Evolutionary conservation across 2,329 filamentous ascomycete species (phyloP).

Genomic region (Arthrobotrys musiformis): DNA sequence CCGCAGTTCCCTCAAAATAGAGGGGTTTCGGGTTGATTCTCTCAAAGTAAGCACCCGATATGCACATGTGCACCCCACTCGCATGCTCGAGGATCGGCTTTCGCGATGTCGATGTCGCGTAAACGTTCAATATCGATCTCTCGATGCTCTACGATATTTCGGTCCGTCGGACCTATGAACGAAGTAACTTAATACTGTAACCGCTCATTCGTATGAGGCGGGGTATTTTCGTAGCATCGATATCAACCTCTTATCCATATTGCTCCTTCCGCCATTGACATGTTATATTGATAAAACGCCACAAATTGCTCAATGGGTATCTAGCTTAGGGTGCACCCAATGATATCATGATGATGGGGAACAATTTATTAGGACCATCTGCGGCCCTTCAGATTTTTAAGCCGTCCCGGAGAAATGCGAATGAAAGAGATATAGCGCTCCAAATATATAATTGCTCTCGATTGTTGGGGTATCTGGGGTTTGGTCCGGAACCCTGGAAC

Average conservation of each 20-base stretch:
- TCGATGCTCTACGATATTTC: not conserved
- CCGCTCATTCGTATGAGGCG: not conserved
- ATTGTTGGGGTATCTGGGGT: not conserved
- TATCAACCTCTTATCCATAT: slow-evolving; percentile 2
- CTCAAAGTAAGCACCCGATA: too few relatives aligned
- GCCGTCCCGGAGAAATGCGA: slow-evolving; percentile 4
- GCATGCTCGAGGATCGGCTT: not conserved
- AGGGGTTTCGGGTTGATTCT: too few relatives aligned
- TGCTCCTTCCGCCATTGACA: not conserved
- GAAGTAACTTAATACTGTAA: not conserved
- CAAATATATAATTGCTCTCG: not conserved
- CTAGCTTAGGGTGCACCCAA: not conserved
- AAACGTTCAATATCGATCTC: not conserved
- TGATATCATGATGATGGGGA: not conserved
- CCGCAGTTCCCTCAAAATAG: not conserved
- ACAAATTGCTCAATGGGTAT: not conserved
- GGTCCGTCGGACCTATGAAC: slow-evolving; percentile 19
- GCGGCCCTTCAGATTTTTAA: not conserved
- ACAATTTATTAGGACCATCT: too few relatives aligned
- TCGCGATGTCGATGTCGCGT: not conserved
- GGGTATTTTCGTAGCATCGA: not conserved
- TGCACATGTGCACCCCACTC: too few relatives aligned
- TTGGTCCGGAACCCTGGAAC: not conserved
- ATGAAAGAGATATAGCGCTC: not conserved
- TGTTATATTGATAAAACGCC: slow-evolving; percentile 14